Percentiles rank a stretch among this genome's conserved stretches.
These are phyloP conservation scores for Aspergillus hortae DNA, from an alignment of 2,329 filamentous ascomycete species.

Conservation along the genomic window DNA sequence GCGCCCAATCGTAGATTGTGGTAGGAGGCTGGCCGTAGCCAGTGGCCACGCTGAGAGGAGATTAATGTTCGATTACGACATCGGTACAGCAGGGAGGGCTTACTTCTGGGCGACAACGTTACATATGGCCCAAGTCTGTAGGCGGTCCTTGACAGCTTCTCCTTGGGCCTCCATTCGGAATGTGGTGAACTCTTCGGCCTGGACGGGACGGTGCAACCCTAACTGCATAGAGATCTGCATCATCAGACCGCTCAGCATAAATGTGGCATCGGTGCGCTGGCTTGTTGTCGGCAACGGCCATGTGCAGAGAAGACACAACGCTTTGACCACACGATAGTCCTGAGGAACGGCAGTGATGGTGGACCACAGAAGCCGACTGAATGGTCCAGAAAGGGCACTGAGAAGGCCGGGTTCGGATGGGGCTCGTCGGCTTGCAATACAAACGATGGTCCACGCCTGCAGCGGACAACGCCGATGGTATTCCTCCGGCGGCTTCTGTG, in stretches of 20 bases:
- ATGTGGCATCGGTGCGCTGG: slow-evolving; percentile 60
- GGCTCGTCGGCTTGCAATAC: slow-evolving; percentile 58
- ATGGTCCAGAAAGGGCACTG: slow-evolving; percentile 46
- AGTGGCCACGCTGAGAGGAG: slow-evolving; percentile 52
- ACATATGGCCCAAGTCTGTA: slow-evolving; percentile 64
- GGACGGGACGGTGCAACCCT: slow-evolving; percentile 59
- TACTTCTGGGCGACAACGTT: slow-evolving; percentile 66
- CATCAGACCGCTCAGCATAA: slow-evolving; percentile 62
- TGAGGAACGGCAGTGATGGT: slow-evolving; percentile 57
- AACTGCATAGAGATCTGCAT: slow-evolving; percentile 64
- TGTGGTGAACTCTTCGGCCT: slow-evolving; percentile 54
- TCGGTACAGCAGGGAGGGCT: slow-evolving; percentile 15
- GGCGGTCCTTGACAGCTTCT: slow-evolving; percentile 59
- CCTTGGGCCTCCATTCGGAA: slow-evolving; percentile 52
- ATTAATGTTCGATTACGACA: background rate
- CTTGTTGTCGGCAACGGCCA: slow-evolving; percentile 62
- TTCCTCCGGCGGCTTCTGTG: slow-evolving; percentile 51
- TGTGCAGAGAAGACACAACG: slow-evolving; percentile 59
- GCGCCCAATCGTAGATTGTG: slow-evolving; percentile 58
- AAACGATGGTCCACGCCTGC: slow-evolving; percentile 62
- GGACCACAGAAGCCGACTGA: slow-evolving; percentile 57
- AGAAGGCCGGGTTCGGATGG: slow-evolving; percentile 52
- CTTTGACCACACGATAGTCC: slow-evolving; percentile 61
- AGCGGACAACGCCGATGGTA: slow-evolving; percentile 57
- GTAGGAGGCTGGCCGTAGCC: slow-evolving; percentile 62